A percentile compares a stretch with the other conserved stretches of the same genome.
Conservation (phyloP, 2,329 filamentous ascomycete species). For the Daldinia sp. region DNA sequence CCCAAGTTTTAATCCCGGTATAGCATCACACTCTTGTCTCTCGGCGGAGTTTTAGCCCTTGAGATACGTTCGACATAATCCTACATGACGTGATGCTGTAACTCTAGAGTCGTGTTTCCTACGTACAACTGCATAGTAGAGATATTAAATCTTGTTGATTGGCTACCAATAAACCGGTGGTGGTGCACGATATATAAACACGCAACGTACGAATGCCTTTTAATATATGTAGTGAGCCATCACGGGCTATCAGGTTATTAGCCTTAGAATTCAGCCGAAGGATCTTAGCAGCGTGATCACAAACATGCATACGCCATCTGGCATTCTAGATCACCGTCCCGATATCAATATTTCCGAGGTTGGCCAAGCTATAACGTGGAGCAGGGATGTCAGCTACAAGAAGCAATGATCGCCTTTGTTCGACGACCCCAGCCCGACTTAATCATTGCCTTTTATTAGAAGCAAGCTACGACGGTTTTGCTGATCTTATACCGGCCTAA, state of each 20-base stretch:
- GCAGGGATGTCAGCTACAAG: not conserved
- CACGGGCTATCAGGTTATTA: not conserved
- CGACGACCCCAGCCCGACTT: slow-evolving; percentile 1
- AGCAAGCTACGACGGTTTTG: not conserved
- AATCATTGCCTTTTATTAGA: slow-evolving; percentile 5
- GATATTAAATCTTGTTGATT: not conserved
- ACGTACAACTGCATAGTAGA: too few relatives aligned
- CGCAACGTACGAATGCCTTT: not conserved
- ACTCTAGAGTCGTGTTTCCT: not conserved
- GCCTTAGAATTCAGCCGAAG: not conserved
- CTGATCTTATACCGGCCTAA: not conserved
- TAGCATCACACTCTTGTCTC: not conserved
- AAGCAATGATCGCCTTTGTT: not conserved
- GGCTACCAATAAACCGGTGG: not conserved
- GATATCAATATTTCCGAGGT: not conserved
- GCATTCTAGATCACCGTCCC: not conserved
- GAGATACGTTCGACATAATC: not conserved
- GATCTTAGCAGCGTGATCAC: not conserved
- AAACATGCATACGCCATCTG: not conserved
- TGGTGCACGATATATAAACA: not conserved
- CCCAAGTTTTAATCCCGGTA: not conserved
- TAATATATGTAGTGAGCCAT: not conserved
- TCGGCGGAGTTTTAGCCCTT: not conserved
- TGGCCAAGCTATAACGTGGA: slow-evolving; percentile 1
- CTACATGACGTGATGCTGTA: not conserved